A percentile compares a stretch with the other conserved stretches of the same genome.
Conservation (phyloP, 768 basidiomycete genomes). For the Xerocomus spinulosus region DNA sequence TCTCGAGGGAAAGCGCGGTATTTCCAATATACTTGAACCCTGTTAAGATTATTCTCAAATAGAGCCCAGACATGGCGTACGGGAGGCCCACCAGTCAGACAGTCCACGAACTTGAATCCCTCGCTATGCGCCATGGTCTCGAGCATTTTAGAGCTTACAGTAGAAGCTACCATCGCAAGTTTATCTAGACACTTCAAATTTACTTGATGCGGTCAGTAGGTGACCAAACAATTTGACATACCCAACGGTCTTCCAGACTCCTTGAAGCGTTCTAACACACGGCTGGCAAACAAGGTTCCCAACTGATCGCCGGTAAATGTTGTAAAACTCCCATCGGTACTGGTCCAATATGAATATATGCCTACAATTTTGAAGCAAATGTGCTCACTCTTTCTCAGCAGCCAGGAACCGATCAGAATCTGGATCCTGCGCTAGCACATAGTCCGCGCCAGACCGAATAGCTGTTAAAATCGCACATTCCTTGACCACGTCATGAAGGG, state of each 20-base stretch:
- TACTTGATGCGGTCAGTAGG: constrained; percentile 39
- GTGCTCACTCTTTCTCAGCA: constrained; percentile 57
- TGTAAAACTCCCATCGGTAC: constrained; percentile 51
- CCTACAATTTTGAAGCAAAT: not conserved
- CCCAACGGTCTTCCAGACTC: constrained; percentile 42
- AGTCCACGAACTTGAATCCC: constrained; percentile 82
- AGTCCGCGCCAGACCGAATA: constrained; percentile 43
- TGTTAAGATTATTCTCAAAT: constrained; percentile 22
- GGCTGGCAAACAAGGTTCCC: constrained; percentile 53
- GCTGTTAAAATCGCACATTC: constrained; percentile 69
- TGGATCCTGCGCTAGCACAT: constrained; percentile 86
- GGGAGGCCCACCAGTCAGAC: constrained; percentile 60
- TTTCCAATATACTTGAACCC: constrained; percentile 94
- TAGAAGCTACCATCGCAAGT: constrained; percentile 83
- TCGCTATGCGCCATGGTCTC: constrained; percentile 69
- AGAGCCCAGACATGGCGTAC: not conserved
- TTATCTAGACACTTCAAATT: constrained; percentile 42
- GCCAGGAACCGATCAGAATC: constrained; percentile 82
- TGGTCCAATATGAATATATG: constrained; percentile 5
- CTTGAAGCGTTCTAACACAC: constrained; percentile 42
- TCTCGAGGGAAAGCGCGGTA: constrained; percentile 60
- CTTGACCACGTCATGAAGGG: constrained; percentile 34
- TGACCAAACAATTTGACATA: constrained; percentile 17
- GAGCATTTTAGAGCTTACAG: constrained; percentile 89
- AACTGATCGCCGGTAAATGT: constrained; percentile 84